Percentiles rank a stretch among this genome's conserved stretches.
Evolutionary conservation across 345 rosid genomes (phyloP).

Genomic region (Brassica nigra): DNA sequence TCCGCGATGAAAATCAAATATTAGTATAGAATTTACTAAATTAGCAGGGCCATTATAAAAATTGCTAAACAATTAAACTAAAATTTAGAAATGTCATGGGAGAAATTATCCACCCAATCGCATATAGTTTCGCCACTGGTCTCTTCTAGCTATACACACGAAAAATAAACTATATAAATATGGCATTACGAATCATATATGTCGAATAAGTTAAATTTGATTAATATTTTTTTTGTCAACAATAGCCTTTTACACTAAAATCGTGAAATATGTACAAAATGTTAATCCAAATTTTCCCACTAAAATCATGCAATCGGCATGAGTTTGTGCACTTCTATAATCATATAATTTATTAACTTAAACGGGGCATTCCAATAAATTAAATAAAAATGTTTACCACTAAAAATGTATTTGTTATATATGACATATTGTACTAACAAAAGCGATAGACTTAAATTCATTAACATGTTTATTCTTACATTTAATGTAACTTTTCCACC

Average conservation of each 20-base stretch:
- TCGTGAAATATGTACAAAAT: neutral
- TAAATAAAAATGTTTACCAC: neutral
- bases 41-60: no score
- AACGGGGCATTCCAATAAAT: neutral
- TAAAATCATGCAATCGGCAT: neutral
- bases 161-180: neutral
- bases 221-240: neutral
- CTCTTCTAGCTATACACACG: no score
- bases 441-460: conserved; percentile 10
- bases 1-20: no score
- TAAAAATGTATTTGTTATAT: neutral
- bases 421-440: neutral
- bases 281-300: neutral
- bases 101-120: no score
- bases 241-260: neutral
- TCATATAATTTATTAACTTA: neutral
- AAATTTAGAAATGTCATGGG: no score
- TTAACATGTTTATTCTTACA: conserved; percentile 9
- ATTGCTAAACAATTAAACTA: no score
- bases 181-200: neutral
- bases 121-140: no score
- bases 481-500: neutral
- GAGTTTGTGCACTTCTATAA: neutral
- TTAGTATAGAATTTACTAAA: no score
- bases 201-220: neutral